Evolutionary conservation across 805 yeast species (phyloP).

Genomic region (Yarrowia sp.): DNA sequence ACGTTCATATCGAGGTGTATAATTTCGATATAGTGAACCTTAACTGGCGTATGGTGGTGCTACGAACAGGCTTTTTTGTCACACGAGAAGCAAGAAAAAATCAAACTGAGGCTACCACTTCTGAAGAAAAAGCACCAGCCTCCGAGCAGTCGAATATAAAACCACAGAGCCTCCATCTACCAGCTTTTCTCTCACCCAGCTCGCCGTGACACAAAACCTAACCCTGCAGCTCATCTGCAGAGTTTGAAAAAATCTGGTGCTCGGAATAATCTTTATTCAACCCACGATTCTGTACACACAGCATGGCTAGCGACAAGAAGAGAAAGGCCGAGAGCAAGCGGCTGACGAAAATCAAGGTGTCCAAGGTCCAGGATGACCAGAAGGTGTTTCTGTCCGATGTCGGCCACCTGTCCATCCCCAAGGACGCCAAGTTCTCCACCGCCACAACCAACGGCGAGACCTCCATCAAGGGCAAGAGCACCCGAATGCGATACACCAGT

Average conservation of each 20-base stretch:
- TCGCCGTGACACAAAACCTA: no score
- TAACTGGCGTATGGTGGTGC: no score
- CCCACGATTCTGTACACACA: not conserved
- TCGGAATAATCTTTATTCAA: not conserved
- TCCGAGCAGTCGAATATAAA: no score
- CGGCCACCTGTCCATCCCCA: slow-evolving; percentile 5
- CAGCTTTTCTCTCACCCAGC: no score
- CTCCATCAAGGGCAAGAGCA: slow-evolving; percentile 21
- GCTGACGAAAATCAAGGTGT: slow-evolving; percentile 6
- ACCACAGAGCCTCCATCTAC: not conserved
- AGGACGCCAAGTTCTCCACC: slow-evolving; percentile 10
- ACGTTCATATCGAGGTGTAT: no score
- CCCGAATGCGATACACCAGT: slow-evolving; percentile 21
- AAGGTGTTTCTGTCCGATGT: slow-evolving; percentile 17
- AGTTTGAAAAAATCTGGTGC: slow-evolving; percentile 9
- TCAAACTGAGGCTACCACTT: no score
- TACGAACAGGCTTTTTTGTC: no score
- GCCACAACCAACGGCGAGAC: not conserved
- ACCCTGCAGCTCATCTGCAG: slow-evolving; percentile 24
- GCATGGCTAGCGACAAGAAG: slow-evolving; percentile 22
- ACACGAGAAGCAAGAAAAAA: no score
- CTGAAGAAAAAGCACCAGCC: no score
- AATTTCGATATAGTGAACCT: no score
- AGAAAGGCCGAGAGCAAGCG: slow-evolving; percentile 3
- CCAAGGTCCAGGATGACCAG: not conserved